These are phyloP conservation scores for Pythium pyrilobum DNA, from an alignment of 352 stramenopile species.

Conservation along the genomic window DNA sequence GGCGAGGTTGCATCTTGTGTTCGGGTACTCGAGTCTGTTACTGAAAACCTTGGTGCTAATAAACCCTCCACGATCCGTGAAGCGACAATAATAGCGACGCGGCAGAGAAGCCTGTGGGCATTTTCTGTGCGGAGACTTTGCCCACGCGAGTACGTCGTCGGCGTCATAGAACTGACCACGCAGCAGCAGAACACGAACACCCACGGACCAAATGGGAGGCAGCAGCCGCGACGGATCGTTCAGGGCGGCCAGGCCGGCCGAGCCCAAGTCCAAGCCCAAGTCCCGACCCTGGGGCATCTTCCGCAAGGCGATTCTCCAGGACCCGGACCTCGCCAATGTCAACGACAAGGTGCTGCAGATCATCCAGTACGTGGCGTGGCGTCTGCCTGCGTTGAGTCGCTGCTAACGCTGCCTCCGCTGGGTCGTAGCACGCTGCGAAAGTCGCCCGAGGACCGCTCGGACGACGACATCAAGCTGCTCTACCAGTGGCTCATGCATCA, in stretches of 20 bases:
- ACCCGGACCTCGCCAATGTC: constrained; percentile 51
- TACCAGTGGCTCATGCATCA: constrained; percentile 85
- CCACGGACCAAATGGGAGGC: neutral
- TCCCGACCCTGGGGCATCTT: constrained; percentile 18
- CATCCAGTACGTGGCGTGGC: constrained; percentile 34
- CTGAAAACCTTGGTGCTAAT: no score
- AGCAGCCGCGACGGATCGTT: neutral
- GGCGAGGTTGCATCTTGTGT: no score
- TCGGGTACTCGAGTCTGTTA: no score
- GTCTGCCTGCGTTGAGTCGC: neutral
- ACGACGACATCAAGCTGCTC: constrained; percentile 73
- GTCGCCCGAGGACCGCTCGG: constrained; percentile 52
- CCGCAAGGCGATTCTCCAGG: constrained; percentile 28
- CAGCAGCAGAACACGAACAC: neutral
- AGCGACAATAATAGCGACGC: no score
- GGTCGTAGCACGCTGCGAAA: constrained; percentile 49
- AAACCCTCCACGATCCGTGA: no score
- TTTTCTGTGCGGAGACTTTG: no score
- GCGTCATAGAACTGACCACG: no score
- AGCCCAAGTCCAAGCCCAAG: neutral
- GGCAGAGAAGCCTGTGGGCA: no score
- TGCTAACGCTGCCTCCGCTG: neutral
- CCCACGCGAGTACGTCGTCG: no score
- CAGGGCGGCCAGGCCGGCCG: no score
- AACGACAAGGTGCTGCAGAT: constrained; percentile 60